A percentile compares a stretch with the other conserved stretches of the same genome.
These are phyloP conservation scores for Neurospora sp. DNA, from an alignment of 495 filamentous ascomycete genomes.

Conservation along the genomic window DNA sequence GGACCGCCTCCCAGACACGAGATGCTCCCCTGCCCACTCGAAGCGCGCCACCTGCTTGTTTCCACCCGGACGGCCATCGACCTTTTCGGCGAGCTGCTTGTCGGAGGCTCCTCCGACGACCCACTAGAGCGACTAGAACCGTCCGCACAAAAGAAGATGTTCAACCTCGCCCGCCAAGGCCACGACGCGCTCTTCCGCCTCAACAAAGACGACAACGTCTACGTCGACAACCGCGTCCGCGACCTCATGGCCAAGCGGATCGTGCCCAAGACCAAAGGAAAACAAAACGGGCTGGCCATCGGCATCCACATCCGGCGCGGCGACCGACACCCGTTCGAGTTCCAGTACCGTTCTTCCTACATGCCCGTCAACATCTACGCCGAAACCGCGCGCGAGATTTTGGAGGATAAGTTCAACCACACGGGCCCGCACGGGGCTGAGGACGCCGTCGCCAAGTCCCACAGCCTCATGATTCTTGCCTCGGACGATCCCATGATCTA, in stretches of 20 bases:
- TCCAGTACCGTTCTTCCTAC: conserved; percentile 55
- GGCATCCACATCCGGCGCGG: conserved; percentile 66
- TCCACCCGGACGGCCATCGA: conserved; percentile 48
- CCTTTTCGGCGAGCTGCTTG: conserved; percentile 42
- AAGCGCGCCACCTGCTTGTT: conserved; percentile 57
- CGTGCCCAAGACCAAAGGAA: conserved; percentile 23
- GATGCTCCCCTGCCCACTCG: conserved; percentile 61
- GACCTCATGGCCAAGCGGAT: conserved; percentile 37
- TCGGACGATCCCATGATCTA: conserved; percentile 66
- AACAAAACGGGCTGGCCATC: conserved; percentile 37
- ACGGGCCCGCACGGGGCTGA: conserved; percentile 23
- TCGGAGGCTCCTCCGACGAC: conserved; percentile 42
- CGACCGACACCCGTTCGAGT: conserved; percentile 57
- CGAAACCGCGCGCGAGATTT: conserved; percentile 33
- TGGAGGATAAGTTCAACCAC: conserved; percentile 27
- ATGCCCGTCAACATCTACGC: conserved; percentile 54
- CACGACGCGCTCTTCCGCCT: conserved; percentile 57
- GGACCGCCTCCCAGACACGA: conserved; percentile 49
- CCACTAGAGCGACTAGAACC: conserved; percentile 31
- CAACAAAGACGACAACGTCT: conserved; percentile 43
- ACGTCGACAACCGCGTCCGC: conserved; percentile 40
- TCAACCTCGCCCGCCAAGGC: conserved; percentile 48
- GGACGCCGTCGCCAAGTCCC: conserved; percentile 22
- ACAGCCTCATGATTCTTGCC: conserved; percentile 46
- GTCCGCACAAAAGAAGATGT: conserved; percentile 33